These are phyloP conservation scores for Trametes sp. DNA, from an alignment of 1,284 basidiomycete species.

Conservation along the genomic window DNA sequence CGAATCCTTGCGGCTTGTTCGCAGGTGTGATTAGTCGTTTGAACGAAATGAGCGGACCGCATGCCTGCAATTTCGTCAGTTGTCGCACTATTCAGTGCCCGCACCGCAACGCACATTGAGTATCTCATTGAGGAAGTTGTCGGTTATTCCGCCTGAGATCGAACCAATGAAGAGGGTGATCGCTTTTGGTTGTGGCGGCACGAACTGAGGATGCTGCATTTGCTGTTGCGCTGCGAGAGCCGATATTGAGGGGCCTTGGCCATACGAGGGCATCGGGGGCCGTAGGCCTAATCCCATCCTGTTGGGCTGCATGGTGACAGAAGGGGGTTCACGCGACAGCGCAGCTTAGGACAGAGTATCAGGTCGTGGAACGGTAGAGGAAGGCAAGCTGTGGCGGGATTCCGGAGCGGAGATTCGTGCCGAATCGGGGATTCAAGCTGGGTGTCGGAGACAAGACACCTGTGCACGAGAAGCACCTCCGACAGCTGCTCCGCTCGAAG, in stretches of 20 bases:
- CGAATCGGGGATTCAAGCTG: neutral
- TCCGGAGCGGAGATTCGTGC: neutral
- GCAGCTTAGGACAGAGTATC: neutral
- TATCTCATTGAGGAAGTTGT: constrained; percentile 79
- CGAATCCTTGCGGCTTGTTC: constrained; percentile 94
- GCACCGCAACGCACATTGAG: constrained; percentile 65
- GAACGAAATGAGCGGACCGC: constrained; percentile 86
- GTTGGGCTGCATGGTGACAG: constrained; percentile 67
- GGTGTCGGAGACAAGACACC: neutral
- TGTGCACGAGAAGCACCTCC: no score
- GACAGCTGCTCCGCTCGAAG: no score
- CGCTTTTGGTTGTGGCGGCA: constrained; percentile 64
- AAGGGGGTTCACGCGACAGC: neutral
- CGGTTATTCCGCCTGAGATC: constrained; percentile 92
- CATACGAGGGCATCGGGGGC: constrained; percentile 82
- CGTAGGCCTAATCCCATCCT: constrained; percentile 85
- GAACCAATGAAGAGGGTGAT: constrained; percentile 91
- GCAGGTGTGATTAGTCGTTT: constrained; percentile 90
- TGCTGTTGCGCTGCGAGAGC: constrained; percentile 87
- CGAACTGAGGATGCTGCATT: constrained; percentile 63
- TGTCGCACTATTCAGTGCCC: neutral
- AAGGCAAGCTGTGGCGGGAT: neutral
- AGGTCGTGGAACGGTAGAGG: neutral
- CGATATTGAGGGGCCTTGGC: constrained; percentile 87
- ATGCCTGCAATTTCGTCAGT: constrained; percentile 62